These are phyloP conservation scores for Ophiobolus disseminans DNA, from an alignment of 2,329 filamentous ascomycete genomes.

Conservation along the genomic window DNA sequence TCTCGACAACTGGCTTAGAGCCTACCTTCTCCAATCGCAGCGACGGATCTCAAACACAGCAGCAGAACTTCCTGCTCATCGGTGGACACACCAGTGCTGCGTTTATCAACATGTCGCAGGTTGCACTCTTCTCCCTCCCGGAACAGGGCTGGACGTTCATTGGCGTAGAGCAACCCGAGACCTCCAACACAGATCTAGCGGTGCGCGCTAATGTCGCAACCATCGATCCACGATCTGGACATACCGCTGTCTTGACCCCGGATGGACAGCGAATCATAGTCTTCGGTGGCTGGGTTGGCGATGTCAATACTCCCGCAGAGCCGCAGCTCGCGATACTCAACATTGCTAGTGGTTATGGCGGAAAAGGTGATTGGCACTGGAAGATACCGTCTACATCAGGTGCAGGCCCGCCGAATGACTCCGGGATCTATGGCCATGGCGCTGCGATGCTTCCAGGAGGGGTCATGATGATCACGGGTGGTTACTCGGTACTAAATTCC, in stretches of 20 bases:
- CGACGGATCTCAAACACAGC: slow-evolving; percentile 68
- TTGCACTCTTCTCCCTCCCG: slow-evolving; percentile 85
- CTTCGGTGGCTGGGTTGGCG: slow-evolving; percentile 91
- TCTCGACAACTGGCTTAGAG: slow-evolving; percentile 76
- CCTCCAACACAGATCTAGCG: slow-evolving; percentile 63
- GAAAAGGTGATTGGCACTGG: slow-evolving; percentile 71
- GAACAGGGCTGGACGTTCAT: slow-evolving; percentile 88
- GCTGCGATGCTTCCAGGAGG: slow-evolving; percentile 67
- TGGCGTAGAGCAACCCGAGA: slow-evolving; percentile 61
- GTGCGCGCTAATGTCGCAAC: slow-evolving; percentile 54
- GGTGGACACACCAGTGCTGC: slow-evolving; percentile 84
- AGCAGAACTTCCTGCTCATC: slow-evolving; percentile 79
- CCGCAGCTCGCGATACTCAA: slow-evolving; percentile 82
- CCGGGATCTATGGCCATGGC: slow-evolving; percentile 67
- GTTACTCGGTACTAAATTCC: slow-evolving; percentile 59
- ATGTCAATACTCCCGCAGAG: slow-evolving; percentile 74
- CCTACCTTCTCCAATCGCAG: slow-evolving; percentile 74
- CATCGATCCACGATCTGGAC: slow-evolving; percentile 85
- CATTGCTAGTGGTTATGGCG: slow-evolving; percentile 75
- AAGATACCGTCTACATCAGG: slow-evolving; percentile 62
- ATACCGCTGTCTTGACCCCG: slow-evolving; percentile 80
- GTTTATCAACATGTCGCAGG: slow-evolving; percentile 93
- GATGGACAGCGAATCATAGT: slow-evolving; percentile 81
- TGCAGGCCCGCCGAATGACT: slow-evolving; percentile 50
- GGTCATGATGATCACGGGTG: slow-evolving; percentile 68